Percentiles rank a stretch among this genome's conserved stretches.
Evolutionary conservation across 1,284 basidiomycete genomes (phyloP).

Genomic region (Amylostereum chailletii): DNA sequence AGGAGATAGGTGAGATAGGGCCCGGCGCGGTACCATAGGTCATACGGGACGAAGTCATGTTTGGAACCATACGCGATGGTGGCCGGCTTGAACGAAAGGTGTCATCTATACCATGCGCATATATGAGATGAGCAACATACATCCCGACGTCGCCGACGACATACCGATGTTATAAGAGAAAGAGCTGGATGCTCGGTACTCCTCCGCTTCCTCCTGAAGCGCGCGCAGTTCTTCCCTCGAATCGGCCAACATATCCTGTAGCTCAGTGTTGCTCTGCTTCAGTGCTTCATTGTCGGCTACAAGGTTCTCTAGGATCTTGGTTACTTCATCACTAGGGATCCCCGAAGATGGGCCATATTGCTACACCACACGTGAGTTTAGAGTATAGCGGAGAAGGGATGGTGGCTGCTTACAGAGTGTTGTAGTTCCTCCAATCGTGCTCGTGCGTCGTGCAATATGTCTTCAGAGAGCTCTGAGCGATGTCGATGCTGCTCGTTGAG

Average conservation of each 20-base stretch:
- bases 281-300: conserved; percentile 78
- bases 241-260: conserved; percentile 64
- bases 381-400: neutral
- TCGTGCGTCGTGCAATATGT: conserved; percentile 65
- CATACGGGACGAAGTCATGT: neutral
- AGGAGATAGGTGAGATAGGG: conserved; percentile 11
- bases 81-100: neutral
- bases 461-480: conserved; percentile 64
- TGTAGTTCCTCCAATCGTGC: conserved; percentile 58
- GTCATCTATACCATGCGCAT: neutral
- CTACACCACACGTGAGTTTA: conserved; percentile 17
- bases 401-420: conserved; percentile 34
- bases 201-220: conserved; percentile 68
- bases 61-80: conserved; percentile 2
- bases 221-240: conserved; percentile 69
- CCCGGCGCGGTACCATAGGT: conserved; percentile 9
- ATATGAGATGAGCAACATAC: neutral
- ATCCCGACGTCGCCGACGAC: neutral
- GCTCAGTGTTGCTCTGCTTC: conserved; percentile 73
- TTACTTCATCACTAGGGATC: conserved; percentile 49
- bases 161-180: conserved; percentile 3
- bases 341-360: conserved; percentile 33
- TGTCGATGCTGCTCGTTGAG: conserved; percentile 60
- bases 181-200: conserved; percentile 39
- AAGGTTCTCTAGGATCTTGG: conserved; percentile 67